Base-by-base conservation (phyloP, 2,329 filamentous ascomycete species). In the Decorospora gaudefroyi region DNA sequence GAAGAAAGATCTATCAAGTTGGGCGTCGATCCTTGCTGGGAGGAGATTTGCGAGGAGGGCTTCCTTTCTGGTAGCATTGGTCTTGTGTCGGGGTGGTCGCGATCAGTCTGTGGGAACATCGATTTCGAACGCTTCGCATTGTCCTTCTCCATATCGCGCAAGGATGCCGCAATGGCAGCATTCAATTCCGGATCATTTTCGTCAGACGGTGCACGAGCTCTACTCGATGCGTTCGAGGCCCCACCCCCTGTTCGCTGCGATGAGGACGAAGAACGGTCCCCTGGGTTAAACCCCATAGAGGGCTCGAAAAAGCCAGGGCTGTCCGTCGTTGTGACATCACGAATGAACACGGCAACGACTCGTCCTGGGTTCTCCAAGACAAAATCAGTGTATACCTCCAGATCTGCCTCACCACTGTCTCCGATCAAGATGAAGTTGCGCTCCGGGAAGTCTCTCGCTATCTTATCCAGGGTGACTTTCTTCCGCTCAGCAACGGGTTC, bases 361-460 rank as follows among this genome's bases (percentile, higher is more conserved):
- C 88, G 82, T 0, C 88, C 87, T 0, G 91, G 92, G 58, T 97
- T 86, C 2, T 88, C 83, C 22, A 92, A 64, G 0, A 87, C 91
- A n/a, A 96, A 80, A 52, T 99, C 93, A 0, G 91, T 96, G 64
- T 99, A 99, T 0, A 97, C 90, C 68, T 99, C 95, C 3, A 99
- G 76, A 71, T 99, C 95, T 6, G 92, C 93, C 71, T 99, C 93
- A 25, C 95, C 93, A 59, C 91, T 96, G 67, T 99, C 93, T 6
- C 93, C 93, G 7, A 97, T 87, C 2, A 99, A 78, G 2, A 99
- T 82, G 62, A 99, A 99, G 59, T 83, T 89, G 30, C 93, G 79
- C 35, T 90, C 80, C 0, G 93, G 93, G 57, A 99, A 99, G 67
- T 99, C 95, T 40, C 80, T 78, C 62, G 97, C 78, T 17, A 99